Percentiles rank a stretch among this genome's conserved stretches.
Conservation (phyloP, 1,284 basidiomycete species). For the Heterobasidion annosum region DNA sequence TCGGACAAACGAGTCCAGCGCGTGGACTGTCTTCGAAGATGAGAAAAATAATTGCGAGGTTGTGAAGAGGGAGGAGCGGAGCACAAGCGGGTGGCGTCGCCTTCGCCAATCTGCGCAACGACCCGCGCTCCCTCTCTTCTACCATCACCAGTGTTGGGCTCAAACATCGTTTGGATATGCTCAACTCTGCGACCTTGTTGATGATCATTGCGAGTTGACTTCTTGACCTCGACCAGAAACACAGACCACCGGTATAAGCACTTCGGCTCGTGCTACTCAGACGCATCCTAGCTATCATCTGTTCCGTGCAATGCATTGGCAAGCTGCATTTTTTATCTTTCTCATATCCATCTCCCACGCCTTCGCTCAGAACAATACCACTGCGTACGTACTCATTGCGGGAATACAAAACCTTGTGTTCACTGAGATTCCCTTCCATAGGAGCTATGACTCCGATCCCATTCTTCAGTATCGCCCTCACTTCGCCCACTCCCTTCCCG, state of each 20-base stretch:
- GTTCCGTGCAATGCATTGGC: not conserved
- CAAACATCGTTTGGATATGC: no score
- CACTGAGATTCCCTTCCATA: slow-evolving; percentile 2
- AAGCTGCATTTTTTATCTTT: not conserved
- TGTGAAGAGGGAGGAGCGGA: not conserved
- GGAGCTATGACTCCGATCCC: slow-evolving; percentile 44
- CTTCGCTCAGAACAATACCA: not conserved
- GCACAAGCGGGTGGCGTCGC: not conserved
- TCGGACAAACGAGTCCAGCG: no score
- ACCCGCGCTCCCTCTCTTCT: no score
- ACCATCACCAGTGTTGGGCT: no score
- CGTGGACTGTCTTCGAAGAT: no score
- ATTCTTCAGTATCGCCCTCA: slow-evolving; percentile 68
- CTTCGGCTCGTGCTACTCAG: not conserved
- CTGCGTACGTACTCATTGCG: not conserved
- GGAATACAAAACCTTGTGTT: no score
- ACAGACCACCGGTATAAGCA: not conserved
- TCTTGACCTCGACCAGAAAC: not conserved
- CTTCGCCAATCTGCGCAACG: no score
- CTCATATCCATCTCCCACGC: not conserved
- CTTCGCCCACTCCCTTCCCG: slow-evolving; percentile 82
- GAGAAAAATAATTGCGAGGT: no score
- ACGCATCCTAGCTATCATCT: not conserved
- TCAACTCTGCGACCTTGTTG: not conserved
- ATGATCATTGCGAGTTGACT: not conserved